Evolutionary conservation across 192 early-diverging fungal species (phyloP).

Genomic region (Umbelopsis vinacea): DNA sequence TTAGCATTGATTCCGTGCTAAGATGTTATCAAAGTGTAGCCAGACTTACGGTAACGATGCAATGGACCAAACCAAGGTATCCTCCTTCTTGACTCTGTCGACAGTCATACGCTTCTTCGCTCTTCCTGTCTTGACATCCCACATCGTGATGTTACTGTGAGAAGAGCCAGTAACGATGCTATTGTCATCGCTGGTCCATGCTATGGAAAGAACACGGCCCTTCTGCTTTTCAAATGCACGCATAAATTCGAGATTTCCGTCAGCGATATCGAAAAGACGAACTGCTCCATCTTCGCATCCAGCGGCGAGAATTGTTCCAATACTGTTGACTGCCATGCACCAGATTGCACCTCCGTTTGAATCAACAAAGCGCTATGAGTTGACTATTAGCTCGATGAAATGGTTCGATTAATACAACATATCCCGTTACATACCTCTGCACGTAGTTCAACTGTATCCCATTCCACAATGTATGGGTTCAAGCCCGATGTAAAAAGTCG

Average conservation of each 20-base stretch:
- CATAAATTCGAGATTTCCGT: slow-evolving; percentile 68
- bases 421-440: slow-evolving; percentile 52
- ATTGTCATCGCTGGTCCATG: slow-evolving; percentile 77
- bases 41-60: slow-evolving; percentile 51
- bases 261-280: slow-evolving; percentile 83
- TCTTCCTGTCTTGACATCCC: slow-evolving; percentile 60
- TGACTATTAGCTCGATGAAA: background rate
- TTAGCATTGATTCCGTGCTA: too few relatives aligned
- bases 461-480: slow-evolving; percentile 86
- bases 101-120: slow-evolving; percentile 75
- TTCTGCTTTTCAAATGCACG: slow-evolving; percentile 71
- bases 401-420: background rate
- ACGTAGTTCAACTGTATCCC: slow-evolving; percentile 73
- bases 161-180: slow-evolving; percentile 83
- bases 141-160: slow-evolving; percentile 78
- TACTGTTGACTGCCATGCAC: slow-evolving; percentile 86
- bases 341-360: slow-evolving; percentile 92
- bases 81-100: slow-evolving; percentile 66
- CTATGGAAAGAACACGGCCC: slow-evolving; percentile 82
- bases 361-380: slow-evolving; percentile 59
- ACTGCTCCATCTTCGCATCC: slow-evolving; percentile 94
- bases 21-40: too few relatives aligned
- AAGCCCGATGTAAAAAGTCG: slow-evolving; percentile 88
- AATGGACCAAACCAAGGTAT: slow-evolving; percentile 92
- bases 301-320: slow-evolving; percentile 77